phyloP scores from a whole-genome alignment of 192 early-diverging fungal genomes.

The Coemansia erecta region DNA sequence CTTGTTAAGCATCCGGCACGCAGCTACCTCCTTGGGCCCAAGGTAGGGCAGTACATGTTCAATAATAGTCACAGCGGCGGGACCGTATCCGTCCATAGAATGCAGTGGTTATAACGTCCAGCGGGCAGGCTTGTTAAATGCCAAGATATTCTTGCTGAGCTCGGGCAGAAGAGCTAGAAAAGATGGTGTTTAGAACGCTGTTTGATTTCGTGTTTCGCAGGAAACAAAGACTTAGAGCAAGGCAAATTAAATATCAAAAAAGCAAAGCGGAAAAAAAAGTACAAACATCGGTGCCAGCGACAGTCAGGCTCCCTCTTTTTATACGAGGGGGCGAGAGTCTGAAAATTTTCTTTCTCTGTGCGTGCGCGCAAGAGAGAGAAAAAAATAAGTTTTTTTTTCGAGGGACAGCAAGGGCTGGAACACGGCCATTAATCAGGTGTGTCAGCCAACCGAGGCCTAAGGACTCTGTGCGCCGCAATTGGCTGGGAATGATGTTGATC shows the following conservation, averaged over 20 bases:
- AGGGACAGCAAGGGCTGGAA: conserved; percentile 10
- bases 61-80: conserved; percentile 36
- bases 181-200: too few relatives aligned
- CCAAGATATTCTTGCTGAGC: too few relatives aligned
- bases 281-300: too few relatives aligned
- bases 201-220: too few relatives aligned
- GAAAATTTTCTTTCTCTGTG: conserved; percentile 5
- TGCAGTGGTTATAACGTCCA: not conserved
- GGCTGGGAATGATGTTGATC: conserved; percentile 33
- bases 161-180: too few relatives aligned
- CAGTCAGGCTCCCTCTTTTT: too few relatives aligned
- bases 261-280: not conserved
- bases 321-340: too few relatives aligned
- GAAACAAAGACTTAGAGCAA: too few relatives aligned
- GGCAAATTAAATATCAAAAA: not conserved
- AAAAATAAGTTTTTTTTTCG: not conserved
- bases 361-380: not conserved
- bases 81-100: conserved; percentile 41
- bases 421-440: conserved; percentile 21
- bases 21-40: conserved; percentile 16
- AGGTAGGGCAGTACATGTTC: conserved; percentile 42
- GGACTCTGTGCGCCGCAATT: conserved; percentile 19
- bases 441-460: conserved; percentile 34
- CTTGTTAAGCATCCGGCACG: conserved; percentile 39
- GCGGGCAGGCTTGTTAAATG: too few relatives aligned